These are phyloP conservation scores for Henningerozyma blattae DNA, from an alignment of 805 yeast genomes.

Conservation along the genomic window DNA sequence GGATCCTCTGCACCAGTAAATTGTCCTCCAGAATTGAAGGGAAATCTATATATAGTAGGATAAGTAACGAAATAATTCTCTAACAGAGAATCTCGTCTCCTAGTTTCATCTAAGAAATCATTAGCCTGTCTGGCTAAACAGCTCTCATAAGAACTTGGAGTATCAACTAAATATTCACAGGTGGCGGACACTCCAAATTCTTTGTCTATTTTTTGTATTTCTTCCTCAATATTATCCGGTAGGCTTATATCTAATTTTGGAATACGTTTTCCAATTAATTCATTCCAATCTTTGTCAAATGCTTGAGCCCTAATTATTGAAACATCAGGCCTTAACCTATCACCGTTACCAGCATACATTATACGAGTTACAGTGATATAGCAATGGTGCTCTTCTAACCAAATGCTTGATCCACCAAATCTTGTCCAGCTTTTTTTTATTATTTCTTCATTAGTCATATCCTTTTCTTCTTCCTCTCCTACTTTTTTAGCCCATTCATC, in stretches of 20 bases:
- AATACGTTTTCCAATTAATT: background rate
- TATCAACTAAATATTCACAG: background rate
- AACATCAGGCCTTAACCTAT: conserved; percentile 10
- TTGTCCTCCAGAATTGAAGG: conserved; percentile 4
- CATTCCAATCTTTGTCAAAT: background rate
- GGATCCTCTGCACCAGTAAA: conserved; percentile 11
- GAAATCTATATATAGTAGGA: conserved; percentile 6
- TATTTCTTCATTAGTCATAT: background rate
- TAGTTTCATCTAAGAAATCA: conserved; percentile 8
- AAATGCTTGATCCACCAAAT: conserved; percentile 20
- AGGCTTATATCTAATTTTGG: conserved; percentile 2
- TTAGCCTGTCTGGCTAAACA: conserved; percentile 11
- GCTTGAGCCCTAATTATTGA: background rate
- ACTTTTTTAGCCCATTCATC: background rate
- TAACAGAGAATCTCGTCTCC: conserved; percentile 2
- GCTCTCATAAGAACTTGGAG: conserved; percentile 6
- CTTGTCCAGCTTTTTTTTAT: background rate
- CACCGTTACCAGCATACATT: conserved; percentile 25
- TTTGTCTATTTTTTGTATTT: conserved; percentile 1
- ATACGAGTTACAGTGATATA: conserved; percentile 37
- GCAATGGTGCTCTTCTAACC: conserved; percentile 40
- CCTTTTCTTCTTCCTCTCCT: background rate
- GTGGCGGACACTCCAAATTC: background rate
- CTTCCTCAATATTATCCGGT: conserved; percentile 1
- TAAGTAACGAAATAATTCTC: conserved; percentile 6